Base-by-base conservation (phyloP, 2,329 filamentous ascomycete species). In the Microdochium paspali region DNA sequence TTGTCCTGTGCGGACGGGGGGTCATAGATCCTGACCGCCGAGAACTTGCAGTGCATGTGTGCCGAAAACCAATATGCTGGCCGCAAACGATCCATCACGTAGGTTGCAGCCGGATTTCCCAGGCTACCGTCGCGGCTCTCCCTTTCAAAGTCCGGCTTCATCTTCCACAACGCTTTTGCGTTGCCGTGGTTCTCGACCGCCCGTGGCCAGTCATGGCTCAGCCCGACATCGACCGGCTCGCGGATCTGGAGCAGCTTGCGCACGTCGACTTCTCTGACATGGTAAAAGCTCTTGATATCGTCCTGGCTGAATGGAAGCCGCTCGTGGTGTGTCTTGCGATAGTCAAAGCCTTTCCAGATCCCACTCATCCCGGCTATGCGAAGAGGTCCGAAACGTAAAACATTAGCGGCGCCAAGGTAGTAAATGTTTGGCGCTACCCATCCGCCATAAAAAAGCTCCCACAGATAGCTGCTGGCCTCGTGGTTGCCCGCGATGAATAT, bases 351-450 rank as follows among this genome's bases (percentile, higher is more conserved):
- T 64, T 96, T 96, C 87, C 88, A 98, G 53, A 98, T 98, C 5
- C 93, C 93, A 46, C 88, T 93, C 63, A 97, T 72, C 4, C 85
- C 91, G 30, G 89, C 87, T 51, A 98, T 95, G 21, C 93, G 82
- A 44, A 98, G 69, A 1, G 87, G 85, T 0, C 91, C 91, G 26
- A 94, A 72, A 18, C 85, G 83, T 35, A 98, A 63, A 9, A 98
- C 84, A 61, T 95, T 96, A 50, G 93, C 89, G 28, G 90, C 88
- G 44, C 93, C 93, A 64, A 97, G 77, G 67, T 96, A 98, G 72
- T 96, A 98, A 53, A 98, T 97, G 56, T 93, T 95, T 9, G 89
- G 90, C 7, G 91, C 91, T 5, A 89, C 93, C 93, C 93, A 98
- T 45, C 93, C 93, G 46, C 93, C 93, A 61, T 97, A 95, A 69